Base-by-base conservation (phyloP, 768 basidiomycete genomes). In the Kwoniella shandongensis region DNA sequence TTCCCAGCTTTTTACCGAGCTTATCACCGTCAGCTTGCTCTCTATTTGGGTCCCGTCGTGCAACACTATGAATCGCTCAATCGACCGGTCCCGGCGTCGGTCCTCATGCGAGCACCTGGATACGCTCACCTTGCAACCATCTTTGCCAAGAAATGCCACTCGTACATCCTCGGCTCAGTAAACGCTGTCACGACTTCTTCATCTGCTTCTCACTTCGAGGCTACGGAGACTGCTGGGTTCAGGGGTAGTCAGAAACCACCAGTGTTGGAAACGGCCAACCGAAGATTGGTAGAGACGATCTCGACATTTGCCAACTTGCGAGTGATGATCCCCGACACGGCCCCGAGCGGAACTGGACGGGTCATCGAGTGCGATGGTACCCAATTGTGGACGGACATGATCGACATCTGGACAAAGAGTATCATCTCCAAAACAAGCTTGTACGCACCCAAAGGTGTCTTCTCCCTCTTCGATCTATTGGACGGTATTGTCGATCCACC, bases 1-100 rank as follows among this genome's bases (percentile, higher is more conserved):
- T 79, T 79, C 54, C 79, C 78, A 32, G 74, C 79, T 1, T 80
- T 80, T 70, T 79, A 78, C 61, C 74, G 79, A 47, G 77, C 79
- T 0, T 80, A 80, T 52, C 78, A 80, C 56, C 70, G 76, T n/a
- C 77, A 78, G 44, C 71, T 80, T 10, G 76, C 78, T 11, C 36
- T 32, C n/a, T 75, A 70, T 57, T 68, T 75, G 20, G 63, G 71
- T 11, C 68, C 70, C 1, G 65, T 64, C 22, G 40, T 76, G 11
- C 56, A 70, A 52, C 45, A 67, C 22, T 70, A 61, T 38, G 70
- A 74, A 39, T 29, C 39, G 2, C 63, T 62, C 13, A 49, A 60
- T 20, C 54, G 60, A 44, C 66, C 73, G 20, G 32, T 76, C 1
- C 70, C 73, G n/a, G 63, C 66, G 6, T 48, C 57, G 0, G 60